A percentile compares a stretch with the other conserved stretches of the same genome.
These are phyloP conservation scores for Ceratocystis alfenasii DNA, from an alignment of 2,329 filamentous ascomycete genomes.

Conservation along the genomic window DNA sequence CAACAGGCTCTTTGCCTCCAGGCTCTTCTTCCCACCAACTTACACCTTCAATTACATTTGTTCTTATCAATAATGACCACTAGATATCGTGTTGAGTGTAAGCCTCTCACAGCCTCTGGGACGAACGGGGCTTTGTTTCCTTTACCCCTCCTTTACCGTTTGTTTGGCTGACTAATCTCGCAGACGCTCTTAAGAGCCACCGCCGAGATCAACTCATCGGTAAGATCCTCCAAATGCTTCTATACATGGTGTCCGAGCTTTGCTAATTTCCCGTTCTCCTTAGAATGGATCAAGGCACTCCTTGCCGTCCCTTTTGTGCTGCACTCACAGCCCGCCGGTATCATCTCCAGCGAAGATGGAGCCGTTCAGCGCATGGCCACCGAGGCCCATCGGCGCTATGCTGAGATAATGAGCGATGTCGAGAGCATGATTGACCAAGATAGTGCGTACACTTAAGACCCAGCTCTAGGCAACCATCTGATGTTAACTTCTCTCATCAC, in stretches of 20 bases:
- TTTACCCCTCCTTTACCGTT: background rate
- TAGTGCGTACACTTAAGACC: constrained; percentile 41
- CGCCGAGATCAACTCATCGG: constrained; percentile 80
- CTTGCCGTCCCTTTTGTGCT: constrained; percentile 93
- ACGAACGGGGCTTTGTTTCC: too few species aligned
- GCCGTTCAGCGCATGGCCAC: constrained; percentile 60
- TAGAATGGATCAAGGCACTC: constrained; percentile 90
- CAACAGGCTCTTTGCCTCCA: background rate
- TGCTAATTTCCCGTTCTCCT: constrained; percentile 16
- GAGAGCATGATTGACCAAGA: constrained; percentile 87
- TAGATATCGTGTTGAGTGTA: constrained; percentile 62
- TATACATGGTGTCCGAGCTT: background rate
- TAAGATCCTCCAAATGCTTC: constrained; percentile 29
- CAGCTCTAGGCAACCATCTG: too few species aligned
- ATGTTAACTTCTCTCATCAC: constrained; percentile 3
- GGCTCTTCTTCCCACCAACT: background rate
- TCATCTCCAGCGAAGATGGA: constrained; percentile 58
- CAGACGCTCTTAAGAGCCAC: constrained; percentile 65
- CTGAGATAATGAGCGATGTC: constrained; percentile 89
- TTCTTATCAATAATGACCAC: constrained; percentile 41
- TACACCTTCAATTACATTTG: background rate
- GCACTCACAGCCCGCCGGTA: constrained; percentile 83
- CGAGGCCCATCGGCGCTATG: constrained; percentile 76
- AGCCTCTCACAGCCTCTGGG: constrained; percentile 28
- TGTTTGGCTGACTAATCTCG: constrained; percentile 6